Conservation (phyloP, 495 filamentous ascomycete species). For the Cercophora scortea region DNA sequence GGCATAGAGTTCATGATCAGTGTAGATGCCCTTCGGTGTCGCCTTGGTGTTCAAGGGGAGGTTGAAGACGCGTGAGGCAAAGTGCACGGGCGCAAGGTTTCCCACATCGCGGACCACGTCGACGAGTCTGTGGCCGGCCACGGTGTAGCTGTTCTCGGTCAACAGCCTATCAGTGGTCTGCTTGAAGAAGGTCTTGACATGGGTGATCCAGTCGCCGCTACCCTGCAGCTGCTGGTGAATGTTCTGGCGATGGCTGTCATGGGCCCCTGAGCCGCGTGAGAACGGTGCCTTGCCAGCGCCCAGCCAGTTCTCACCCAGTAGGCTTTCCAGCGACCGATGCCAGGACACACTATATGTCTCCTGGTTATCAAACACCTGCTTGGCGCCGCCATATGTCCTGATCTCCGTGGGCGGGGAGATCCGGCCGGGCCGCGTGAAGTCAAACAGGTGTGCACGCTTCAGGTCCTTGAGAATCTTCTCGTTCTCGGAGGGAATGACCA, state of each 20-base stretch:
- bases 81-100: conserved; percentile 64
- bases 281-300: conserved; percentile 46
- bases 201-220: conserved; percentile 40
- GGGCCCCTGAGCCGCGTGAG: conserved; percentile 41
- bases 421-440: conserved; percentile 55
- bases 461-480: conserved; percentile 64
- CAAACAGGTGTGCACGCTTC: conserved; percentile 63
- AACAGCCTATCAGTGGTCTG: conserved; percentile 59
- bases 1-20: conserved; percentile 71
- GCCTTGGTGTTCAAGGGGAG: conserved; percentile 66
- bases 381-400: conserved; percentile 52
- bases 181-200: conserved; percentile 57
- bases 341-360: conserved; percentile 59
- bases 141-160: conserved; percentile 49
- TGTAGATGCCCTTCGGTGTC: conserved; percentile 63
- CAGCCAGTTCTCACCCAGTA: conserved; percentile 28
- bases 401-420: conserved; percentile 47
- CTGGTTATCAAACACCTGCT: conserved; percentile 52
- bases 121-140: conserved; percentile 56
- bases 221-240: conserved; percentile 52
- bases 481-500: conserved; percentile 66
- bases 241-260: conserved; percentile 41
- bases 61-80: conserved; percentile 63
- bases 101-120: conserved; percentile 72
- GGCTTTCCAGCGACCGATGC: conserved; percentile 45